Evolutionary conservation across 352 stramenopile species (phyloP), one percentile per base, ranked within the genome.

Genomic region (Phytophthora citrophthora): DNA sequence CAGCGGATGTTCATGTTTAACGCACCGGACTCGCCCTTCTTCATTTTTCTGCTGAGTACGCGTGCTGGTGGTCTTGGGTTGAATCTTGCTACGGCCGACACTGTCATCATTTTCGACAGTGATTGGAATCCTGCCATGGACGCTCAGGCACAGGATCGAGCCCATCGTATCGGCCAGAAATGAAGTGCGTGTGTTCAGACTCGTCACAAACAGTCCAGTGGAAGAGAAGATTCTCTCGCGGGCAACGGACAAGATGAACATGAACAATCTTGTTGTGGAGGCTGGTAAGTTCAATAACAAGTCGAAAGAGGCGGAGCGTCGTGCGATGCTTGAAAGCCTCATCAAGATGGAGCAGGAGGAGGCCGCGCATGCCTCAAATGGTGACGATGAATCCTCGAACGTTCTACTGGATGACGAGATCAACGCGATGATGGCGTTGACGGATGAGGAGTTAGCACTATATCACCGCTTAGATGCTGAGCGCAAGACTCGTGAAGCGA

Each of bases 61-160:
- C 86, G 97, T 7, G 97, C 97, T 23, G 98, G 98, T 64, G 98
- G 98, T 20, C 79, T 99, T 24, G 98, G 98, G 20, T 68, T 99
- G 18, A 99, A 99, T 74, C 88, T 99, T 23, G 96, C 95, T 27
- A 97, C 96, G 18, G 98, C 98, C 24, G 97, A 99, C 67, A 99
- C 97, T 5, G 97, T 99, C 6, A 97, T 99, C 40, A 99, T 99
- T 72, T 99, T 99, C 64, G 98, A 99, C 68, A 98, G 89, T 63
- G 98, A 99, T 71, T 99, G 97, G 97, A 99, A 99, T 75, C 98
- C 98, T n/a, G 93, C 97, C 36, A 96, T 97, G 85, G 93, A 98
- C 57, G 90, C 91, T 5, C 93, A 98, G 47, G 93, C 93, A 3
- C 89, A 97, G 62, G 93, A 97, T 77, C 89, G 93, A 9, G 87